Evolutionary conservation across 2,329 filamentous ascomycete genomes (phyloP).

Genomic region (Alternaria viburni): DNA sequence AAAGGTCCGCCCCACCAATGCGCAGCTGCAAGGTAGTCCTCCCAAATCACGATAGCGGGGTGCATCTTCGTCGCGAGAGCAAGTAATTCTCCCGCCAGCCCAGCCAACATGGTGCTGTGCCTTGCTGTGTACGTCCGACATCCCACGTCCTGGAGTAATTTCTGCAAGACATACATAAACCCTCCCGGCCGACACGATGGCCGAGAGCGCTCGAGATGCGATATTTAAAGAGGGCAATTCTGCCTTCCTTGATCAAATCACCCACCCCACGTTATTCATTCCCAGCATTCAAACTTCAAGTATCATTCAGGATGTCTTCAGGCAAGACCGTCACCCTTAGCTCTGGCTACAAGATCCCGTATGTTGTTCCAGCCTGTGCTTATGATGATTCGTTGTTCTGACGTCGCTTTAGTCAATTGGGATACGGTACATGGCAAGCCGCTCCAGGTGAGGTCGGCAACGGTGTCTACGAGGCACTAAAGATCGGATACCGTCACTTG

Average conservation of each 20-base stretch:
- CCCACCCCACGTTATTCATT: background rate
- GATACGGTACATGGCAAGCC: conserved; percentile 45
- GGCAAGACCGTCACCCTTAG: conserved; percentile 46
- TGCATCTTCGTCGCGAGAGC: conserved; percentile 24
- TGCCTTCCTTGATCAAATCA: conserved; percentile 2
- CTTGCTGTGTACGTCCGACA: conserved; percentile 16
- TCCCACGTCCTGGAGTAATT: conserved; percentile 23
- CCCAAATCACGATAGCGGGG: conserved; percentile 30
- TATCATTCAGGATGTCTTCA: conserved; percentile 36
- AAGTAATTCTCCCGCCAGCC: conserved; percentile 33
- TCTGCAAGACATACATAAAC: conserved; percentile 9
- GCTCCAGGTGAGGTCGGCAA: conserved; percentile 47
- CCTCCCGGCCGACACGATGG: background rate
- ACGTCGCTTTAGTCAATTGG: conserved; percentile 51
- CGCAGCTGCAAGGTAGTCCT: background rate
- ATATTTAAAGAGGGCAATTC: conserved; percentile 22
- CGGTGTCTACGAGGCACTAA: conserved; percentile 50
- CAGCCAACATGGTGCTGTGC: conserved; percentile 23
- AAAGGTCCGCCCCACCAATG: background rate
- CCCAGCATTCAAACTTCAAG: background rate
- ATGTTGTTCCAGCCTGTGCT: conserved; percentile 47
- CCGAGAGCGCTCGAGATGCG: conserved; percentile 3
- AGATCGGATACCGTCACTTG: conserved; percentile 44
- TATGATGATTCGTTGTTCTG: background rate
- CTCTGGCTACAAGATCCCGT: conserved; percentile 55